These are phyloP conservation scores for Globisporangium iwayamae DNA, from an alignment of 352 stramenopile species.

Conservation along the genomic window DNA sequence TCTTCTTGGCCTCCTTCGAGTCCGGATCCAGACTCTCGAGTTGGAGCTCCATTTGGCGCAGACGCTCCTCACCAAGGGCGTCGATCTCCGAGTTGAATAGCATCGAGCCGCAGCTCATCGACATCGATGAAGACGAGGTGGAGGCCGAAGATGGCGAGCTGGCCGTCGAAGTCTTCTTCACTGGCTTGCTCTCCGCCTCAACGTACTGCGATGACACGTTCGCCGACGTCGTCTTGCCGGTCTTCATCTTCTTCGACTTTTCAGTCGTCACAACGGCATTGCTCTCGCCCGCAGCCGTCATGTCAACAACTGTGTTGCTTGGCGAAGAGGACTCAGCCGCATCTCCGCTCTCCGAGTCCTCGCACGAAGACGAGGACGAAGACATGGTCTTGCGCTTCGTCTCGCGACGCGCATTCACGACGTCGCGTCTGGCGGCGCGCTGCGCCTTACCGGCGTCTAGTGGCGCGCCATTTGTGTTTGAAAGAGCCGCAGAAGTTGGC, in stretches of 20 bases:
- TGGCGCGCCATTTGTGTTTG: background rate
- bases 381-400: slow-evolving; percentile 66
- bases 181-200: slow-evolving; percentile 4
- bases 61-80: slow-evolving; percentile 65
- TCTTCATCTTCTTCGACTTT: slow-evolving; percentile 78
- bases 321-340: slow-evolving; percentile 5
- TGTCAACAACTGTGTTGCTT: background rate
- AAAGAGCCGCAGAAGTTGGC: background rate
- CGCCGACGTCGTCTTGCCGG: slow-evolving; percentile 43
- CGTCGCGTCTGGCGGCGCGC: slow-evolving; percentile 51
- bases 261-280: slow-evolving; percentile 20
- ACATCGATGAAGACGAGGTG: slow-evolving; percentile 9
- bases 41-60: slow-evolving; percentile 82
- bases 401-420: slow-evolving; percentile 69
- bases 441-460: slow-evolving; percentile 52
- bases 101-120: slow-evolving; percentile 15
- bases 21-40: slow-evolving; percentile 80
- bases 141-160: slow-evolving; percentile 16
- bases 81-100: slow-evolving; percentile 50
- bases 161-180: slow-evolving; percentile 11
- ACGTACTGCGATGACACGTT: slow-evolving; percentile 18
- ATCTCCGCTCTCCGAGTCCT: background rate
- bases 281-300: slow-evolving; percentile 13
- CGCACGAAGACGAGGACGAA: background rate
- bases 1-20: slow-evolving; percentile 90